phyloP scores from a whole-genome alignment of 768 basidiomycete species.

The Rickenella mellea region DNA sequence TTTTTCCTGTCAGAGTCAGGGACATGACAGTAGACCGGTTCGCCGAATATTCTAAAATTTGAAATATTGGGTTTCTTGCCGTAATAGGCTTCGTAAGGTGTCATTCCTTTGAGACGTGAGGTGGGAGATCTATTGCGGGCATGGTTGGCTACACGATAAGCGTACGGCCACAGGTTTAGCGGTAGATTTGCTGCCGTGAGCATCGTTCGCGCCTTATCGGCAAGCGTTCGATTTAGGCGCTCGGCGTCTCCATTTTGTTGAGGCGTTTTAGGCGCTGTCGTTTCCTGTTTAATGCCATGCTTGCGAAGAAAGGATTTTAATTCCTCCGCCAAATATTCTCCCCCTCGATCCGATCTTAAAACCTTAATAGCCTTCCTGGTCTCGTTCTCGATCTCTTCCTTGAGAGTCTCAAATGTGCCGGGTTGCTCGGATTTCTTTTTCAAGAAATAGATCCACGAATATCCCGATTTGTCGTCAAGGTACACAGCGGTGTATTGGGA shows the following conservation, averaged over 20 bases:
- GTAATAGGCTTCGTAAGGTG: slow-evolving; percentile 17
- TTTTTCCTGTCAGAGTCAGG: slow-evolving; percentile 23
- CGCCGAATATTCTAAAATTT: slow-evolving; percentile 27
- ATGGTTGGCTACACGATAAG: slow-evolving; percentile 1
- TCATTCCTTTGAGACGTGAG: not conserved
- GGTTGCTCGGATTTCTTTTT: too few relatives aligned
- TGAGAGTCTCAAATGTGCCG: too few relatives aligned
- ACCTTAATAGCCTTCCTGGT: too few relatives aligned
- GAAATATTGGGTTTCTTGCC: slow-evolving; percentile 17
- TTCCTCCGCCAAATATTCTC: slow-evolving; percentile 18
- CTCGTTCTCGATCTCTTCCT: too few relatives aligned
- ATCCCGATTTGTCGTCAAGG: slow-evolving; percentile 17
- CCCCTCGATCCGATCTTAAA: slow-evolving; percentile 19
- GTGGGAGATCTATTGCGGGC: slow-evolving; percentile 9
- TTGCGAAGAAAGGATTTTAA: slow-evolving; percentile 13
- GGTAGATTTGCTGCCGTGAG: slow-evolving; percentile 1
- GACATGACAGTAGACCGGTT: slow-evolving; percentile 26
- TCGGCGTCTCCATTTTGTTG: slow-evolving; percentile 17
- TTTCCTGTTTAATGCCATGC: slow-evolving; percentile 17
- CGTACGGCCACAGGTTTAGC: not conserved
- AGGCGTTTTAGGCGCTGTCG: slow-evolving; percentile 8
- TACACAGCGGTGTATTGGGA: slow-evolving; percentile 25
- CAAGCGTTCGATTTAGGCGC: slow-evolving; percentile 8
- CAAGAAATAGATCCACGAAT: too few relatives aligned
- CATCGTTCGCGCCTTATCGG: slow-evolving; percentile 7